Conservation (phyloP, 305 asterid genomes). For the Rubia balearica region DNA sequence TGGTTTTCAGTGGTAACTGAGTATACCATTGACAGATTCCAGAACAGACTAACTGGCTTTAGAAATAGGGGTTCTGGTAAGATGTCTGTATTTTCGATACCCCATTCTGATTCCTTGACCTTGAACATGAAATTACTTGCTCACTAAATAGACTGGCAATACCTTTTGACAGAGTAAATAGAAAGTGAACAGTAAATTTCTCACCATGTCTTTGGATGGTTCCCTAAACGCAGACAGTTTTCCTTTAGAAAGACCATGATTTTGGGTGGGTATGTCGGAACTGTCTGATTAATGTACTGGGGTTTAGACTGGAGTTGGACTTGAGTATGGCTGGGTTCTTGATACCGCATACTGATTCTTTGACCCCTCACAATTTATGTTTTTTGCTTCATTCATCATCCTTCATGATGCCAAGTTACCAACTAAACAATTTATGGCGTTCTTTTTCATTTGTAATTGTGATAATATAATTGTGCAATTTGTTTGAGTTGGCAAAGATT, state of each 20-base stretch:
- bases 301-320: conserved; percentile 45
- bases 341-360: conserved; percentile 15
- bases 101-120: too few species aligned
- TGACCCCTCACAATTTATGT: background rate
- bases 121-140: too few species aligned
- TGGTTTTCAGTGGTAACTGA: too few species aligned
- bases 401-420: too few species aligned
- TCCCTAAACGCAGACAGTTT: conserved; percentile 79
- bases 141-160: background rate
- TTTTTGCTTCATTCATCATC: too few species aligned
- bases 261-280: conserved; percentile 86
- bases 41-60: too few species aligned
- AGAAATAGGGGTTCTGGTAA: too few species aligned
- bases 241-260: conserved; percentile 70
- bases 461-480: too few species aligned
- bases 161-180: background rate
- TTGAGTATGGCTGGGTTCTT: conserved; percentile 59
- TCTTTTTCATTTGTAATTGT: too few species aligned
- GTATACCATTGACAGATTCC: too few species aligned
- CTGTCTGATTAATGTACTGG: conserved; percentile 54
- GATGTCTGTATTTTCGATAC: too few species aligned
- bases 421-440: too few species aligned
- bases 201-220: conserved; percentile 70
- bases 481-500: background rate
- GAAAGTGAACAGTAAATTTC: background rate